Evolutionary conservation across 2,329 filamentous ascomycete genomes (phyloP), one percentile per base, ranked within the genome.

Genomic region (Nemania bipapillata): DNA sequence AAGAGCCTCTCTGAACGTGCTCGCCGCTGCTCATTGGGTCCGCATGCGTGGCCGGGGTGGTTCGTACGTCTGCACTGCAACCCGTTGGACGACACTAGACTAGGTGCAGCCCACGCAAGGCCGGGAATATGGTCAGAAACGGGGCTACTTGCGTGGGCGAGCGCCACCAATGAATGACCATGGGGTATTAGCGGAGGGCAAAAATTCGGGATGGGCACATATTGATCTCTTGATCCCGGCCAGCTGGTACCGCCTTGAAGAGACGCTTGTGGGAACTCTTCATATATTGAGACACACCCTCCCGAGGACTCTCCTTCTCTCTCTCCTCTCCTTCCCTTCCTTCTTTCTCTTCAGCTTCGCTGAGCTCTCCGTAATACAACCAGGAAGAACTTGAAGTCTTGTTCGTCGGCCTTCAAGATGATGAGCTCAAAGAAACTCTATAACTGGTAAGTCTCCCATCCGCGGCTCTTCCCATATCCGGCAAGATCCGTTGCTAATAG

Each of bases 381-480:
- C n/a, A 42, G 52, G 63, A 32, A 40, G 22, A 20, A 47, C 35
- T 50, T 52, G 58, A 30, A 22, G 40, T 73, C 68, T 72, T 56
- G 52, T 20, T 58, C 57, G 12, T 62, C 37, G 22, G 20, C 52
- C 32, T 74, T 67, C 76, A 79, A 76, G 53, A 82, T 82, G 80
- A 70, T 75, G 55, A 75, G 61, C 72, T 78, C 77, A 65, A 80
- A 77, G 68, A 79, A 79, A 66, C 75, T 80, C 57, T 85, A 85
- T 77, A 85, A 86, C 75, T 84, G 83, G 82, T 83, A 75, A 68
- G 75, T 17, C 20, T 22, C 9, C 1, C n/a, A n/a, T 7, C 40
- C 20, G 1, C 24, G 9, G 20, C 1, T 28, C 5, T 47, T 28
- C 11, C 12, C 8, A n/a, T 17, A 7, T 17, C 4, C 26, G 17